Evolutionary conservation across 2,329 filamentous ascomycete species (phyloP), one percentile per base, ranked within the genome.

Genomic region (Canariomyces notabilis): DNA sequence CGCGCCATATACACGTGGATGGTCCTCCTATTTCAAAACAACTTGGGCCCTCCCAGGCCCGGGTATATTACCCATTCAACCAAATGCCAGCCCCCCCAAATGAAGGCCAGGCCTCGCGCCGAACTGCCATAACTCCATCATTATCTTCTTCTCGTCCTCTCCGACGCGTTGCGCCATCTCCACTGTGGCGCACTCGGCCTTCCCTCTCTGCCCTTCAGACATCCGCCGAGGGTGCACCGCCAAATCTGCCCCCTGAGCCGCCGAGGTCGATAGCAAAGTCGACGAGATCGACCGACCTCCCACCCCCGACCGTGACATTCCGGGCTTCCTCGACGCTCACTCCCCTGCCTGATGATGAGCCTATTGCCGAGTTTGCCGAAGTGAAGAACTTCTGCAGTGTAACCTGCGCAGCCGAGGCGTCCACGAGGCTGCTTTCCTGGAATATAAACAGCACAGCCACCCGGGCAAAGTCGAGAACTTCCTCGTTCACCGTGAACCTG

Each of bases 381-480:
- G 18, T 69, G 53, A 85, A 80, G 54, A 83, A 77, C 2, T 59
- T 64, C 58, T 83, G 76, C 11, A 85, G 65, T 3, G 63, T 59
- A 6, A 63, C 65, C 58, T 84, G 81, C 1, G 79, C 79, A 5
- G 63, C 62, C 37, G 75, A 70, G 0, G 80, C 81, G 32, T 68
- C 66, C 23, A 67, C 61, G 1, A 81, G 56, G 5, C 62, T 67
- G 46, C 76, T 64, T 54, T 80, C 65, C 57, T 85, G 79, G 2
- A 85, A 65, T 20, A 86, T 68, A 53, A 72, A 84, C 14, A 86
- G 68, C 2, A 85, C 75, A 0, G 73, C 74, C 2, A 83, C 72
- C 3, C 82, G 73, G 1, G 79, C 75, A 65, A 86, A 86, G 57
- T 85, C 82, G 1, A 83, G 65, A 0, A 74, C 71, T 40, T 77